Evolutionary conservation across 2,329 filamentous ascomycete species (phyloP).

Genomic region (Colletotrichum endophyticum): DNA sequence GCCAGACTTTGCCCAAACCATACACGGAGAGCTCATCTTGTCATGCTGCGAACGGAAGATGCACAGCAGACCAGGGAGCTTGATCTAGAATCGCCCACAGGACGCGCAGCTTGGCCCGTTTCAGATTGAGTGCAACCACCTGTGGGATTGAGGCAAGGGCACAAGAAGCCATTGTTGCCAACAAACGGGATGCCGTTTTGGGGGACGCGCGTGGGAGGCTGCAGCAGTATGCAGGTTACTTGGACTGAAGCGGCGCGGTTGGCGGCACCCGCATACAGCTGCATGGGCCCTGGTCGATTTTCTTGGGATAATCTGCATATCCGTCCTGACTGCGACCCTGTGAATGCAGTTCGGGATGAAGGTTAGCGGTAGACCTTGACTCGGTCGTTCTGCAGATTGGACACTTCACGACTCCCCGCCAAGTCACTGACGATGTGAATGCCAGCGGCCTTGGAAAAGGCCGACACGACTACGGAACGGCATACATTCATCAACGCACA

Average conservation of each 20-base stretch:
- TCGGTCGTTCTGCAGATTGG: background rate
- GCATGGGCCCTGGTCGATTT: background rate
- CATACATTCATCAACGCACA: background rate
- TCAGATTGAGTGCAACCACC: background rate
- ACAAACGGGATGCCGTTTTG: constrained; percentile 5
- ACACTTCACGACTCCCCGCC: background rate
- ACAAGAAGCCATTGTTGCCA: background rate
- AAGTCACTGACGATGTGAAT: background rate
- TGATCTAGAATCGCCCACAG: background rate
- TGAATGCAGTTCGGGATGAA: background rate
- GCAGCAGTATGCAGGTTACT: constrained; percentile 8
- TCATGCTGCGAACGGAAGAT: background rate
- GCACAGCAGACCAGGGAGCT: background rate
- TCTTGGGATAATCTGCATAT: background rate
- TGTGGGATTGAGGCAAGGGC: background rate
- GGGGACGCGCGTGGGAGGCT: constrained; percentile 1
- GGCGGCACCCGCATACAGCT: background rate
- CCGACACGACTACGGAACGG: background rate
- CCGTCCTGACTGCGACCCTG: background rate
- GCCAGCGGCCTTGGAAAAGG: background rate
- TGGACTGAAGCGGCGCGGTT: background rate
- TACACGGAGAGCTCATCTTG: background rate
- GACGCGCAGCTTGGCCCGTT: constrained; percentile 6
- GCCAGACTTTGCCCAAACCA: background rate
- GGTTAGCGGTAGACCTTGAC: background rate